Evolutionary conservation across 2,329 filamentous ascomycete genomes (phyloP), one percentile per base, ranked within the genome.

Genomic region (Cordyceps pruinosa): DNA sequence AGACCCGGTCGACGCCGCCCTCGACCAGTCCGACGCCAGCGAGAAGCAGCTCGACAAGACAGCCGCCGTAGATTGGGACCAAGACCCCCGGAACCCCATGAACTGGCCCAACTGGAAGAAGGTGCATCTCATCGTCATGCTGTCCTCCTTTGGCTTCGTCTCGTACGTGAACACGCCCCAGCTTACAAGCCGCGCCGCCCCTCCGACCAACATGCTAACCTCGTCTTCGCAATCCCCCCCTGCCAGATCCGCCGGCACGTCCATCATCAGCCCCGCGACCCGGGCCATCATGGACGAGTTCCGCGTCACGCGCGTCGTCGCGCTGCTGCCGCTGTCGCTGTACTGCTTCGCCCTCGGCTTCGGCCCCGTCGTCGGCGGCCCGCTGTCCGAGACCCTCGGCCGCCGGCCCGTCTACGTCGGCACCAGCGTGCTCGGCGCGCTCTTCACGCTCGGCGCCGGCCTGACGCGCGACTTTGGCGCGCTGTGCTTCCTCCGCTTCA

Each of bases 341-440:
- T 88, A 84, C 66, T 77, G 83, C 6, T 68, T 86, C 10, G 84
- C 83, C 0, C 73, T 87, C 0, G 81, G 73, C 3, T 71, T 85
- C 17, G 84, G 84, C 0, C 84, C 85, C 7, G 69, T 86, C 50
- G 60, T 84, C 15, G 80, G 79, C 10, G 82, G 83, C 0, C 84
- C 83, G 0, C 63, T 85, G 0, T 83, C 79, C 49, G 85, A 87
- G 64, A 77, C 74, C 0, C 69, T 80, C 34, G 84, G 85, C 2
- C 73, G 85, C 1, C 72, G 76, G 23, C 69, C 75, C 2, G 74
- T 85, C 26, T 85, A 83, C 65, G 56, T 77, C 1, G 62, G 71
- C 2, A 73, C 73, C 0, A 66, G 77, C 2, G 74, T 76, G 0
- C 62, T 81, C 0, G 80, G 78, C 3, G 74, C 76, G 2, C 63